Evolutionary conservation across 2,329 filamentous ascomycete species (phyloP).

Genomic region (Colletotrichum sp.): DNA sequence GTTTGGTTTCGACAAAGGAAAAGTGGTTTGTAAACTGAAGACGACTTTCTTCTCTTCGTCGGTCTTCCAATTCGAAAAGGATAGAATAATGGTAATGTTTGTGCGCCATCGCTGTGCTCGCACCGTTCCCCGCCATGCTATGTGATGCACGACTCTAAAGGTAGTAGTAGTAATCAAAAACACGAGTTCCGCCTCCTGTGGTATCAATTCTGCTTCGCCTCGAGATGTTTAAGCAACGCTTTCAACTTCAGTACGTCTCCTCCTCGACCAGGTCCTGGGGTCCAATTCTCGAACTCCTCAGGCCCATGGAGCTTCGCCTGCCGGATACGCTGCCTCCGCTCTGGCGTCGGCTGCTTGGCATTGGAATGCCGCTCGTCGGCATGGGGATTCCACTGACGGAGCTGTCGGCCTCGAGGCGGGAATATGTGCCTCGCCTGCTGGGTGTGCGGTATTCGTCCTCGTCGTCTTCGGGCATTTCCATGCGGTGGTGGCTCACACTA

Average conservation of each 20-base stretch:
- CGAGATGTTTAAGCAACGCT: not conserved
- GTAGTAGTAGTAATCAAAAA: conserved; percentile 30
- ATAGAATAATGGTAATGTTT: conserved; percentile 5
- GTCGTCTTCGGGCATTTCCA: conserved; percentile 53
- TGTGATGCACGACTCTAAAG: not conserved
- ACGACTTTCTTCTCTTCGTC: not conserved
- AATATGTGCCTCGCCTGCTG: conserved; percentile 60
- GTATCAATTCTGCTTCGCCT: conserved; percentile 12
- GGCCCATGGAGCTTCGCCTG: conserved; percentile 41
- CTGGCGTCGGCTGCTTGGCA: conserved; percentile 48
- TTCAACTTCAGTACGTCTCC: conserved; percentile 55
- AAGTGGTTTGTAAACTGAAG: not conserved
- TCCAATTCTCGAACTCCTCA: conserved; percentile 26
- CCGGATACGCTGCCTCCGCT: conserved; percentile 37
- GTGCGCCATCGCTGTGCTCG: not conserved
- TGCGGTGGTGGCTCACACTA: conserved; percentile 55
- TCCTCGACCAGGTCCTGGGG: conserved; percentile 53
- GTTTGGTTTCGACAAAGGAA: conserved; percentile 6
- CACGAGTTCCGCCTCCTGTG: conserved; percentile 31
- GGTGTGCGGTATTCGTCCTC: conserved; percentile 54
- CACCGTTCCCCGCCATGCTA: not conserved
- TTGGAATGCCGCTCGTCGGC: conserved; percentile 51
- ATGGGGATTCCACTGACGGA: conserved; percentile 43
- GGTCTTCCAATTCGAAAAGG: not conserved
- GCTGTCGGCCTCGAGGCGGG: conserved; percentile 49